Base-by-base conservation (phyloP, 2,329 filamentous ascomycete species). In the Phialocephala subalpina region DNA sequence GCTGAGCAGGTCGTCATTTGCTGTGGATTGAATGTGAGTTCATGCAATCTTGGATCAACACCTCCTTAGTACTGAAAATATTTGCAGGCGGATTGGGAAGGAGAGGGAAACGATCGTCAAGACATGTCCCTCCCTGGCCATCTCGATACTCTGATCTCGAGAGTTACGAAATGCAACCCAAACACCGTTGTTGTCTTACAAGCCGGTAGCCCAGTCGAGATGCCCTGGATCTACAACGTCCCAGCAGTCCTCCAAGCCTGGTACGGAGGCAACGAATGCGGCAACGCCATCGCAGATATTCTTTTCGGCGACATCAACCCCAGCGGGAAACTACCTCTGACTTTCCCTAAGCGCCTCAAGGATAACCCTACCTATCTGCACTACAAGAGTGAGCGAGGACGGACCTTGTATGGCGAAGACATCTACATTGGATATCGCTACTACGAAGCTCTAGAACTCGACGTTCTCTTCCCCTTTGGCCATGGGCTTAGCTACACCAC, bases 211-310 rank as follows among this genome's bases (percentile, higher is more conserved):
- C 92, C 92, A 0, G 85, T 92, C 27, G 83, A 85, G 62, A 90
- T 93, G 89, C 90, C 90, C 0, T 92, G 90, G 90, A 81, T 86
- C 1, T 76, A 81, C 18, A 78, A 83, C 38, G 85, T 73, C 2
- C 77, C 79, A 8, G 86, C 88, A 1, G 81, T 94, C 1, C 75
- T 94, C 0, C 91, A 94, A 73, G 91, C 92, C 52, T 96, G 92
- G 92, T 96, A 94, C 73, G 91, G 92, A 67, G 92, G 93, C n/a
- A 93, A 96, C 73, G 92, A 96, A 80, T 91, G 90, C 5, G 92
- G 92, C 6, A 93, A 94, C 74, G 90, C 89, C 12, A 90, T 97
- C 67, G 92, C 91, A 0, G 92, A 95, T 70, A 84, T 95, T 1
- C 82, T 95, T 20, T 92, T 92, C 69, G 92, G 92, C 57, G 86